Evolutionary conservation across 306 rosid genomes (phyloP).

Genomic region (Abrus precatorius): DNA sequence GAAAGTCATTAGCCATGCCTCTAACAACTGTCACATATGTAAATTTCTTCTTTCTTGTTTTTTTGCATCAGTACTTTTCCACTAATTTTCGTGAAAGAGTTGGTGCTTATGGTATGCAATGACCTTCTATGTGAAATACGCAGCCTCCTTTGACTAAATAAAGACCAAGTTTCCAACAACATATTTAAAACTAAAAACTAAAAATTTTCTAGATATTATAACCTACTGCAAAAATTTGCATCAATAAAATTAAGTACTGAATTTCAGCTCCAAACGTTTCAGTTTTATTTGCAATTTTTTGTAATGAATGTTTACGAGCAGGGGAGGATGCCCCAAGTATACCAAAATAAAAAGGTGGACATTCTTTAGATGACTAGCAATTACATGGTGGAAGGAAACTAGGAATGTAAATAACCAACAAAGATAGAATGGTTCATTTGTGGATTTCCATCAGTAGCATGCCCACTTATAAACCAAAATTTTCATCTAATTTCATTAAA

Average conservation of each 20-base stretch:
- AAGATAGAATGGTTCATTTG: slow-evolving; percentile 5
- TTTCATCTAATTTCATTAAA: slow-evolving; percentile 9
- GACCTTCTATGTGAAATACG: too few species aligned
- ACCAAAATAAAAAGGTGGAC: background rate
- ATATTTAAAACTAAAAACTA: background rate
- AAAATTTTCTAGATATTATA: background rate
- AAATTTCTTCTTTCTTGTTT: too few species aligned
- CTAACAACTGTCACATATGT: too few species aligned
- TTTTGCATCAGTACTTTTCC: too few species aligned
- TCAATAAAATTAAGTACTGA: background rate
- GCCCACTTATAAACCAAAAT: slow-evolving; percentile 13
- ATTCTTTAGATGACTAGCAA: slow-evolving; percentile 2
- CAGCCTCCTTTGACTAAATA: background rate
- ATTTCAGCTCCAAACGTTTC: background rate
- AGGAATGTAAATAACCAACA: slow-evolving; percentile 5
- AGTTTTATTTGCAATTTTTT: background rate
- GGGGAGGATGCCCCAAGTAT: background rate
- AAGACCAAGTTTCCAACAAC: background rate
- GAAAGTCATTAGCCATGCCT: too few species aligned
- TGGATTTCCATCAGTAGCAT: slow-evolving; percentile 18
- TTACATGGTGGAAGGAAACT: background rate
- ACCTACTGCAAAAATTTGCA: background rate
- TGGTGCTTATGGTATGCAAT: too few species aligned
- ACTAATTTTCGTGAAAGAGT: too few species aligned
- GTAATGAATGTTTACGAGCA: background rate